Evolutionary conservation across 2,329 filamentous ascomycete genomes (phyloP), one percentile per base, ranked within the genome.

Genomic region (Verticillium longisporum): DNA sequence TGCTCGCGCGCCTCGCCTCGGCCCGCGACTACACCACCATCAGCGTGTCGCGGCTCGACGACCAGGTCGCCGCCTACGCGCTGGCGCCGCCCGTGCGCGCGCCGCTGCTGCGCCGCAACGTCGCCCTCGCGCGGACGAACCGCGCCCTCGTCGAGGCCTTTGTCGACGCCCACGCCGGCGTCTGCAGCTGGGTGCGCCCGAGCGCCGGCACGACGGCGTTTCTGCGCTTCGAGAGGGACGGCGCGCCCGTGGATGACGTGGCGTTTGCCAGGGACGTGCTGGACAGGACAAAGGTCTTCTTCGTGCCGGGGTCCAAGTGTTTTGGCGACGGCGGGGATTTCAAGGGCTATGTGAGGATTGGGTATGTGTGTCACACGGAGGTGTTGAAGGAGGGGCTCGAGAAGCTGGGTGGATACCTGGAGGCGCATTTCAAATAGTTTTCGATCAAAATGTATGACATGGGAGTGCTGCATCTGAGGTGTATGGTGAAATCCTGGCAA

Each of bases 1-100:
- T 96, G 61, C 81, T 94, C 59, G 82, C 87, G 58, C 77, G 80
- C 14, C 80, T 90, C 64, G 85, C 88, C 11, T 74, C 78, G 14
- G 87, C 87, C 1, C 81, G 91, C 50, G 88, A 95, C 72, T 96
- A 95, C 77, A 96, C 91, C 3, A 92, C 90, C 32, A 96, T 96
- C 68, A 90, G 88, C 45, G 91, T 96, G 0, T 90, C 89, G n/a
- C 86, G 88, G 69, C 77, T 97, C 6, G 91, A 96, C 71, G 91
- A 96, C 71, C 83, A 84, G 57, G 80, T 96, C 11, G 92, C 91
- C 2, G 83, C 84, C 33, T 94, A 88, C 69, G 92, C 92, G 0
- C 77, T 97, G 7, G 83, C 84, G 6, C 65, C 69, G 5, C 65
- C 70, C 2, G 79, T 84, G 2, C 71, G 73, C 33, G 70, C 70